Evolutionary conservation across 257 asterid genomes (phyloP).

Genomic region (Solanum megistacrolobum): DNA sequence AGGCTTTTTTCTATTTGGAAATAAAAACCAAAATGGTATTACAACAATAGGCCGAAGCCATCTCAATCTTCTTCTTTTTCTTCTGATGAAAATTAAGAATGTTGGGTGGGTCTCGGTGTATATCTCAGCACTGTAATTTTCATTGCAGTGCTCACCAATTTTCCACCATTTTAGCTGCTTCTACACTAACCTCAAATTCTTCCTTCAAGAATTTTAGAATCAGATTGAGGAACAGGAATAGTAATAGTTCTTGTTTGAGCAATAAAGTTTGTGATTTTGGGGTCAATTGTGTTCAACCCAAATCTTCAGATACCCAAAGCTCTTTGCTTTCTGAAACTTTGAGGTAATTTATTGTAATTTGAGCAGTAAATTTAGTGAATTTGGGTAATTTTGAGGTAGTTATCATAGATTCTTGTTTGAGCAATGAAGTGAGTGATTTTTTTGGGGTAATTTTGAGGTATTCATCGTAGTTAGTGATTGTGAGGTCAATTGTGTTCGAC

Average conservation of each 20-base stretch:
- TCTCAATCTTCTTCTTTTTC: neutral
- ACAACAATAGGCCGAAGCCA: neutral
- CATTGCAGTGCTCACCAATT: neutral
- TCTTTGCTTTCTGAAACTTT: neutral
- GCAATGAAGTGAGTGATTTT: conserved; percentile 28
- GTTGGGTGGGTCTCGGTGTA: neutral
- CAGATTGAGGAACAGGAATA: neutral
- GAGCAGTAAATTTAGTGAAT: neutral
- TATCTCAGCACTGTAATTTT: neutral
- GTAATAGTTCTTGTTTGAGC: neutral
- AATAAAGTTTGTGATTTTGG: conserved; percentile 32
- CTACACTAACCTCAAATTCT: neutral
- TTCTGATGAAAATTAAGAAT: neutral
- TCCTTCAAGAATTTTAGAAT: neutral
- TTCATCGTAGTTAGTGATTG: conserved; percentile 30
- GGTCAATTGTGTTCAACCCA: conserved; percentile 2
- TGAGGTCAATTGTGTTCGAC: neutral
- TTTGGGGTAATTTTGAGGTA: too few relatives aligned
- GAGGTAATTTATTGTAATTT: neutral
- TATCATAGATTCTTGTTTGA: neutral
- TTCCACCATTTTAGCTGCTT: neutral
- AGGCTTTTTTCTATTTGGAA: neutral
- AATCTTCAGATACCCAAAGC: neutral
- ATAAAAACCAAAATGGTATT: neutral
- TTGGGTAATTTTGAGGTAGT: neutral